Percentiles rank a stretch among this genome's conserved stretches.
phyloP scores from a whole-genome alignment of 768 basidiomycete species.

The Leccinum rimulosum region DNA sequence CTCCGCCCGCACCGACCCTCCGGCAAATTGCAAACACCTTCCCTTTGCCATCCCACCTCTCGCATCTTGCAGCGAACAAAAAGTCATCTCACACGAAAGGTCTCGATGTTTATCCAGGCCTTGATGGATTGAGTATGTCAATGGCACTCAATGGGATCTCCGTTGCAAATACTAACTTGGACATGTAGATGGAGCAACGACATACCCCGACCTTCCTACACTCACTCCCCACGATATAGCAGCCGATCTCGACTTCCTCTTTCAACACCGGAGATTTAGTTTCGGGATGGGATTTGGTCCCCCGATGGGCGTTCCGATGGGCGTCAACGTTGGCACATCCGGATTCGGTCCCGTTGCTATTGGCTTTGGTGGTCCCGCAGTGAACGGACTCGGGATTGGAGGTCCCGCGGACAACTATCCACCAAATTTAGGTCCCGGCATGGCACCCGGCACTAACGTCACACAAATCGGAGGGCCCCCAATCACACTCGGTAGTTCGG shows the following conservation, averaged over 20 bases:
- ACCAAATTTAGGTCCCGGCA: conserved; percentile 11
- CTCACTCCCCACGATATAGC: conserved; percentile 49
- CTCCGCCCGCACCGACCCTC: conserved; percentile 57
- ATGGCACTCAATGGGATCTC: conserved; percentile 4
- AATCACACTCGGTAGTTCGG: conserved; percentile 10
- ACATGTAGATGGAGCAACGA: conserved; percentile 43
- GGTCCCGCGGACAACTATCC: conserved; percentile 17
- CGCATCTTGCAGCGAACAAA: conserved; percentile 22
- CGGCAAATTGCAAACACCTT: conserved; percentile 64
- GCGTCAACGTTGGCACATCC: conserved; percentile 15
- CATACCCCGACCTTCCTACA: conserved; percentile 34
- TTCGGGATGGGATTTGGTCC: conserved; percentile 28
- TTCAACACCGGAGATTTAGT: conserved; percentile 37
- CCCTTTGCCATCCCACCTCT: conserved; percentile 40
- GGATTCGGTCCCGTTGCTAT: conserved; percentile 17
- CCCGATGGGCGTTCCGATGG: conserved; percentile 21
- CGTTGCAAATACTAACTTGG: conserved; percentile 1
- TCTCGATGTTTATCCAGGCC: conserved; percentile 15
- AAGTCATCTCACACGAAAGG: conserved; percentile 17
- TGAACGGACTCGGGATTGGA: conserved; percentile 23
- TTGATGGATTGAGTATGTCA: conserved; percentile 21
- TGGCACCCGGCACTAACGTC: conserved; percentile 6
- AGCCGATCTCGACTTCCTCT: conserved; percentile 53
- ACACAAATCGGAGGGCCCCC: conserved; percentile 11
- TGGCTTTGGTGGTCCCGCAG: conserved; percentile 16